Conservation (phyloP, 2,329 filamentous ascomycete genomes). For the Penicillium fuscoglaucum region DNA sequence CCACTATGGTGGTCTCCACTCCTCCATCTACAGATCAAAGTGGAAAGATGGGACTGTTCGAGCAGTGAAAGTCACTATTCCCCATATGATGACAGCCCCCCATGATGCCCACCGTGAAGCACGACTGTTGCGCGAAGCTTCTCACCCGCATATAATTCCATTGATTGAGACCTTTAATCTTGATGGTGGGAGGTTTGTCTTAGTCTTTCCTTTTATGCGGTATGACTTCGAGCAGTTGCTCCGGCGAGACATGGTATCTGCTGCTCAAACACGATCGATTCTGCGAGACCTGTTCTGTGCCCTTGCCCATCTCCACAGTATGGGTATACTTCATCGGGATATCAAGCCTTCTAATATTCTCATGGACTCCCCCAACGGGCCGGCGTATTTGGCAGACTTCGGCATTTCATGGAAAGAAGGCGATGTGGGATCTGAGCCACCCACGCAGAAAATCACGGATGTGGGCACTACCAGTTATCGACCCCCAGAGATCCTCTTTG, state of each 20-base stretch:
- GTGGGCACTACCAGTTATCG: slow-evolving; percentile 92
- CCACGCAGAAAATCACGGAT: slow-evolving; percentile 76
- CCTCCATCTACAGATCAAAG: slow-evolving; percentile 73
- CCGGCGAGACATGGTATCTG: slow-evolving; percentile 44
- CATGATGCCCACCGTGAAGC: slow-evolving; percentile 81
- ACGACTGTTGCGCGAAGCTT: slow-evolving; percentile 66
- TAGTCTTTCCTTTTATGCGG: slow-evolving; percentile 83
- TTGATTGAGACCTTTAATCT: slow-evolving; percentile 71
- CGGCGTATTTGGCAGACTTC: slow-evolving; percentile 84
- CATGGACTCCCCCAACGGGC: slow-evolving; percentile 64
- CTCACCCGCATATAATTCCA: slow-evolving; percentile 61
- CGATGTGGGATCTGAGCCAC: slow-evolving; percentile 59
- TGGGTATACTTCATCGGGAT: slow-evolving; percentile 86
- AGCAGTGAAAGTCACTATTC: slow-evolving; percentile 84
- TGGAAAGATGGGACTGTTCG: slow-evolving; percentile 48
- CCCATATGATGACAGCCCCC: slow-evolving; percentile 70
- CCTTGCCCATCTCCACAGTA: slow-evolving; percentile 68
- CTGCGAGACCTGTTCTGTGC: slow-evolving; percentile 70
- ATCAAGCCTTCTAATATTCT: slow-evolving; percentile 91
- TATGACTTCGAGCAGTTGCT: slow-evolving; percentile 71
- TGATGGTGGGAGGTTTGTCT: slow-evolving; percentile 69
- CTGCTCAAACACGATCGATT: slow-evolving; percentile 48
- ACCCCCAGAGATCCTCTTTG: slow-evolving; percentile 87
- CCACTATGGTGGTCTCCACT: slow-evolving; percentile 70
- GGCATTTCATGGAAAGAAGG: slow-evolving; percentile 81